Percentiles rank a stretch among this genome's conserved stretches.
Conservation (phyloP, 2,329 filamentous ascomycete genomes). For the Mycogone perniciosa region DNA sequence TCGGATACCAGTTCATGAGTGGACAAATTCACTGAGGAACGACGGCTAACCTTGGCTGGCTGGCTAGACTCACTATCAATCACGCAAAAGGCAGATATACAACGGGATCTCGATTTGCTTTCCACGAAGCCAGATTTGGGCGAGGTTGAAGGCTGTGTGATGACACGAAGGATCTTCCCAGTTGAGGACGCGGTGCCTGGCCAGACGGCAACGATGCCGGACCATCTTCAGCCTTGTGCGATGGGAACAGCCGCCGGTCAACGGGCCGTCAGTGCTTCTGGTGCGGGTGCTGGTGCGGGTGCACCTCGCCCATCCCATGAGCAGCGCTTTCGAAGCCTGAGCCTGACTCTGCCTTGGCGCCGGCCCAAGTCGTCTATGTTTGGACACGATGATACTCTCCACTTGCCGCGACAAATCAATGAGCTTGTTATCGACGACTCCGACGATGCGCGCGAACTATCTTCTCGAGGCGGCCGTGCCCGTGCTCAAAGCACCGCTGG, state of each 20-base stretch:
- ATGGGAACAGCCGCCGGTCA: not conserved
- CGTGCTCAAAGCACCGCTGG: conserved; percentile 22
- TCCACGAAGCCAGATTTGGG: not conserved
- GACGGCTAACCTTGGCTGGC: too few species aligned
- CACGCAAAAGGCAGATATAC: too few species aligned
- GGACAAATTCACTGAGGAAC: too few species aligned
- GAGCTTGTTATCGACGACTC: conserved; percentile 29
- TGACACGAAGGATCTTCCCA: conserved; percentile 34
- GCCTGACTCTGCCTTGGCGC: conserved; percentile 44
- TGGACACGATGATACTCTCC: conserved; percentile 26
- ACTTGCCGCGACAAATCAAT: conserved; percentile 23
- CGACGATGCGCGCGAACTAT: conserved; percentile 20
- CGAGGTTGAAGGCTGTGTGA: conserved; percentile 5
- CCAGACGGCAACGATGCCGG: conserved; percentile 32
- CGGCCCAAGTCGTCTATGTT: conserved; percentile 40
- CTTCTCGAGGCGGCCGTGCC: conserved; percentile 18
- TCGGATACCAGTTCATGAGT: too few species aligned
- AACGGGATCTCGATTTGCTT: not conserved
- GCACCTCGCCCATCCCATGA: conserved; percentile 23
- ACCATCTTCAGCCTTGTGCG: conserved; percentile 17
- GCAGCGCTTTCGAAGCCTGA: conserved; percentile 43
- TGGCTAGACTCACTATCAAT: too few species aligned
- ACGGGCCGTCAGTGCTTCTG: conserved; percentile 2
- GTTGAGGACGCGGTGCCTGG: conserved; percentile 36
- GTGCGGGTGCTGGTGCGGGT: not conserved